Conservation (phyloP, 352 stramenopile species). For the Phytophthora palmivora region DNA sequence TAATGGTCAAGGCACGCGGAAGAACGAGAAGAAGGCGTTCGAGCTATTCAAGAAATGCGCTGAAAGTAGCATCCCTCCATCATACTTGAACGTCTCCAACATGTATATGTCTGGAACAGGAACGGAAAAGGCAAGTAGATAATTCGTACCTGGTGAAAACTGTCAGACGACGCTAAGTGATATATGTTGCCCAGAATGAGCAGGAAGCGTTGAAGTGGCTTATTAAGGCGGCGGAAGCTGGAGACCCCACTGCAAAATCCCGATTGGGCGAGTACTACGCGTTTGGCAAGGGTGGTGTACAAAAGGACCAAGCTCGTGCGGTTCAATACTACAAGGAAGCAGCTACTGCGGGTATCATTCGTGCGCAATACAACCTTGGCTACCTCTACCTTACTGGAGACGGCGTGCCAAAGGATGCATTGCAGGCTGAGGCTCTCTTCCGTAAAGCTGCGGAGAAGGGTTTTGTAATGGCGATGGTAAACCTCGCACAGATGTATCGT, state of each 20-base stretch:
- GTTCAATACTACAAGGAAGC: constrained; percentile 79
- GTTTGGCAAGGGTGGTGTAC: constrained; percentile 58
- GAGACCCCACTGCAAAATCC: constrained; percentile 79
- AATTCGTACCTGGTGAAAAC: background rate
- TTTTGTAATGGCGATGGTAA: constrained; percentile 90
- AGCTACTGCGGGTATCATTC: constrained; percentile 58
- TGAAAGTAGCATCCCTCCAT: constrained; percentile 65
- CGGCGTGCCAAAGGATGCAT: constrained; percentile 57
- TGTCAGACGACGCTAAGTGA: background rate
- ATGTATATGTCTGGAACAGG: constrained; percentile 81
- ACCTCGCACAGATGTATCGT: constrained; percentile 87
- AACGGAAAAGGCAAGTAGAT: constrained; percentile 63
- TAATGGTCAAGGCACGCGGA: constrained; percentile 76
- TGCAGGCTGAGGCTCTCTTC: constrained; percentile 79
- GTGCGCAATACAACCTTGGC: constrained; percentile 83
- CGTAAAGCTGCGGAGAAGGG: constrained; percentile 75
- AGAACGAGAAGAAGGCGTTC: constrained; percentile 83
- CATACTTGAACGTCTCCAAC: constrained; percentile 85
- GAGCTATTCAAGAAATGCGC: constrained; percentile 78
- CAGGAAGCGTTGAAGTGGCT: constrained; percentile 74
- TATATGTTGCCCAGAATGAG: constrained; percentile 56
- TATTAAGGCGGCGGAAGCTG: constrained; percentile 73
- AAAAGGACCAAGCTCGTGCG: constrained; percentile 58
- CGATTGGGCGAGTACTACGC: constrained; percentile 78
- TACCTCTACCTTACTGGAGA: constrained; percentile 77